Percentiles rank a stretch among this genome's conserved stretches.
Evolutionary conservation across 164 flowering plant species (phyloP).

Genomic region (Paratinospora sagittata): DNA sequence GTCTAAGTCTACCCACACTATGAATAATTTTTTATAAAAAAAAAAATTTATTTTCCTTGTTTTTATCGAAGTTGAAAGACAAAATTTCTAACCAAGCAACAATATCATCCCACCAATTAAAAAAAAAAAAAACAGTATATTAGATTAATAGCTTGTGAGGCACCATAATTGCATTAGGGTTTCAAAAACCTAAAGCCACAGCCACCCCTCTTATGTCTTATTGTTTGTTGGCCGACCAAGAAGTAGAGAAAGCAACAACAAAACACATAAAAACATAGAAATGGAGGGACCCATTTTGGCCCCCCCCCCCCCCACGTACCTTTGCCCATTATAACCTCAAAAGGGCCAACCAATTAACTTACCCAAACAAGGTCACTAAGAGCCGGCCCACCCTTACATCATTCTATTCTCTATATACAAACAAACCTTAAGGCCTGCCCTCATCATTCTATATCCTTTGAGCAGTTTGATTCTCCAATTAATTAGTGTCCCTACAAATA

Average conservation of each 20-base stretch:
- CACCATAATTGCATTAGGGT: neutral
- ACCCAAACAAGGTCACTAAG: conserved; percentile 14
- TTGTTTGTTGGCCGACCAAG: conserved; percentile 56
- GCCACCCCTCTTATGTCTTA: conserved; percentile 35
- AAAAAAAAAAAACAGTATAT: no score
- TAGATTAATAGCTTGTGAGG: no score
- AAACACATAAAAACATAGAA: conserved; percentile 12
- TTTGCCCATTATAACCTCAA: neutral
- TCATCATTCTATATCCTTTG: conserved; percentile 9
- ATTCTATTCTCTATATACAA: neutral
- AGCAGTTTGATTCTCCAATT: conserved; percentile 1
- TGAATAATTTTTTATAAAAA: no score
- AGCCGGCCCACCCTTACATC: conserved; percentile 19
- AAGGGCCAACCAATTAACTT: conserved; percentile 11
- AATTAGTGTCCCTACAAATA: no score
- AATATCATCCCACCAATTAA: no score
- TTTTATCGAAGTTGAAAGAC: no score
- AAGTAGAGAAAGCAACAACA: conserved; percentile 12
- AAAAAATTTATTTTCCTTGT: no score
- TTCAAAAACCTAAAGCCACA: neutral
- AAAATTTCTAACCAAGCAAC: no score
- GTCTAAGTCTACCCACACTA: no score
- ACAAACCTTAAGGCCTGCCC: conserved; percentile 1
- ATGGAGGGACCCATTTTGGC: conserved; percentile 10
- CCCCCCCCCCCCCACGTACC: no score